These are phyloP conservation scores for Baudoinia panamericana DNA, from an alignment of 495 filamentous ascomycete genomes.

Conservation along the genomic window DNA sequence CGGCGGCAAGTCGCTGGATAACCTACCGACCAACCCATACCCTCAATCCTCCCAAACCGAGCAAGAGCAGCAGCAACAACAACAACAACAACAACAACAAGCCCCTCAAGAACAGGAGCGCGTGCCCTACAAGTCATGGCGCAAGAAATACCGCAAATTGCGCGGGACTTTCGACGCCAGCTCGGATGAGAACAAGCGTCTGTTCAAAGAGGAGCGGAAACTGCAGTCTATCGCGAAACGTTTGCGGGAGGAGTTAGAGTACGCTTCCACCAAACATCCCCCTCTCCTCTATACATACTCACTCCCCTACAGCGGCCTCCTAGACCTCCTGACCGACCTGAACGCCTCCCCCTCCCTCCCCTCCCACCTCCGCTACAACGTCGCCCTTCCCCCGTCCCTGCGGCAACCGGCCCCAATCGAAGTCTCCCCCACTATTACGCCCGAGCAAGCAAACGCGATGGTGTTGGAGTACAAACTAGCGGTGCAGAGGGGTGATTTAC, in stretches of 20 bases:
- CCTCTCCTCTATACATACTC: neutral
- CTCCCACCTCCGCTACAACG: conserved; percentile 54
- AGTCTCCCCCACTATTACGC: conserved; percentile 29
- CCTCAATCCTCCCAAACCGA: neutral
- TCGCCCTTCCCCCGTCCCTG: conserved; percentile 27
- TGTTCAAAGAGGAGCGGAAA: conserved; percentile 65
- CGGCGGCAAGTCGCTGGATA: conserved; percentile 5
- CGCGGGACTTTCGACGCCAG: conserved; percentile 69
- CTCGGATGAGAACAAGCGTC: conserved; percentile 63
- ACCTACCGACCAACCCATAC: conserved; percentile 4
- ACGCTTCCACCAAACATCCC: conserved; percentile 11
- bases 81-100: conserved; percentile 5
- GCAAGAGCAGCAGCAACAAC: neutral
- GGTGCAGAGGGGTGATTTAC: conserved; percentile 22
- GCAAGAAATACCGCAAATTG: conserved; percentile 94
- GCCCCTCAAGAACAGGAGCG: neutral
- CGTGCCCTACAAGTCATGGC: conserved; percentile 21
- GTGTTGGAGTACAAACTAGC: conserved; percentile 22
- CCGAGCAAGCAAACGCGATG: conserved; percentile 31
- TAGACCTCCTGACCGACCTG: conserved; percentile 76
- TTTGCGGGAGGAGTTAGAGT: conserved; percentile 82
- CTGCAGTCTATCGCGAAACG: conserved; percentile 62
- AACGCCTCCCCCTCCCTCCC: conserved; percentile 68
- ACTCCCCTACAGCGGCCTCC: conserved; percentile 44
- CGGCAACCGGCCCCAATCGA: conserved; percentile 28